These are phyloP conservation scores for Pestalotiopsis sp. DNA, from an alignment of 2,329 filamentous ascomycete species.

Conservation along the genomic window DNA sequence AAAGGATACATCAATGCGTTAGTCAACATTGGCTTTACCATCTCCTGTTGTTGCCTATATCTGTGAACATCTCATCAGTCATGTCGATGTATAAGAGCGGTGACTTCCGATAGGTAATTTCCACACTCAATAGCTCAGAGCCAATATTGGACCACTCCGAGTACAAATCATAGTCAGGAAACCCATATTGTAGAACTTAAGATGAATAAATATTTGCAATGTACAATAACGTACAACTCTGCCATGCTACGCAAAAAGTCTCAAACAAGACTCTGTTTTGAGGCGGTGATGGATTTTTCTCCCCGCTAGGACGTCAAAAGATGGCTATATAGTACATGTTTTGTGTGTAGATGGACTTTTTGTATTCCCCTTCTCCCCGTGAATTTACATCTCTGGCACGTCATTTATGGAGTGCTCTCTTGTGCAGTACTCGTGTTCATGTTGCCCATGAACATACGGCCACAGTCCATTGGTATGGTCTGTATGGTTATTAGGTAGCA, in stretches of 20 bases:
- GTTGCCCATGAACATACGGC: neutral
- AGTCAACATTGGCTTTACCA: neutral
- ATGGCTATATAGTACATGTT: neutral
- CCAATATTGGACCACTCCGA: too few species aligned
- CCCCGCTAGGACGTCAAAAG: neutral
- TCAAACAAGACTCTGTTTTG: neutral
- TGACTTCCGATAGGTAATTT: too few species aligned
- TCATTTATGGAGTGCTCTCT: too few species aligned
- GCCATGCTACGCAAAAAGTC: neutral
- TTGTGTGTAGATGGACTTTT: neutral
- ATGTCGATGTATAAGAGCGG: too few species aligned
- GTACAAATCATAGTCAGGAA: neutral
- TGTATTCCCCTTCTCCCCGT: neutral
- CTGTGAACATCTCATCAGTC: too few species aligned
- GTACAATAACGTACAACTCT: neutral
- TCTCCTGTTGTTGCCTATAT: neutral
- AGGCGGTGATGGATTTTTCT: neutral
- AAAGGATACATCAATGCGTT: neutral
- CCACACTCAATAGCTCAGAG: too few species aligned
- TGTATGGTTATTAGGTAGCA: too few species aligned
- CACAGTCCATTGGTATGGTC: too few species aligned
- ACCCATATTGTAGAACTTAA: neutral
- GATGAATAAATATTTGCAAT: neutral
- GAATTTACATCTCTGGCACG: neutral
- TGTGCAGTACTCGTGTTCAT: neutral